These are phyloP conservation scores for Trichophyton mentagrophytes DNA, from an alignment of 2,329 filamentous ascomycete genomes.

Conservation along the genomic window DNA sequence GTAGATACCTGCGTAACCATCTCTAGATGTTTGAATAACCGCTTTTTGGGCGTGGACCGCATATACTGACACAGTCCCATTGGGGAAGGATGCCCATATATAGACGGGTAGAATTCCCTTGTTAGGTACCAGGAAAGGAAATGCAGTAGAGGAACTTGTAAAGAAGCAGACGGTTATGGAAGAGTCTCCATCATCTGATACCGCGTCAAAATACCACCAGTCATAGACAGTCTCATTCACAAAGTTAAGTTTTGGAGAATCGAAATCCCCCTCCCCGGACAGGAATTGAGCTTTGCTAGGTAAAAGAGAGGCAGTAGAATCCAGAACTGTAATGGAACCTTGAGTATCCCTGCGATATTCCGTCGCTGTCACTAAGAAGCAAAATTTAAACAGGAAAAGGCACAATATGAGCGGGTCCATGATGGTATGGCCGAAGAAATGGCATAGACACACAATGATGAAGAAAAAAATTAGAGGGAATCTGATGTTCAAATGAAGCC, in stretches of 20 bases:
- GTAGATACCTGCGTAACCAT: conserved; percentile 11
- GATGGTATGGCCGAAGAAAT: neutral
- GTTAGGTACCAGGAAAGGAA: conserved; percentile 23
- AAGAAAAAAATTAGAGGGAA: neutral
- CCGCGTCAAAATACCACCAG: conserved; percentile 33
- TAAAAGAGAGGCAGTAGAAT: conserved; percentile 4
- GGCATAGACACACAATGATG: neutral
- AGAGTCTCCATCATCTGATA: conserved; percentile 19
- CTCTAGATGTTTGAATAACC: conserved; percentile 7
- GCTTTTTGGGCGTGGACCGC: conserved; percentile 8
- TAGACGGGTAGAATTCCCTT: conserved; percentile 17
- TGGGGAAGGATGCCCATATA: conserved; percentile 19
- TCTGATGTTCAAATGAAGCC: neutral
- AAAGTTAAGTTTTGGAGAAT: conserved; percentile 18
- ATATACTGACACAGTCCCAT: conserved; percentile 12
- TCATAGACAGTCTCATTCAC: conserved; percentile 24
- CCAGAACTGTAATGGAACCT: neutral
- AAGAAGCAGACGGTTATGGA: conserved; percentile 25
- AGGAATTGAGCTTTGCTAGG: conserved; percentile 9
- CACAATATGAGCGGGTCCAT: neutral
- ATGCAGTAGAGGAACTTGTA: conserved; percentile 21
- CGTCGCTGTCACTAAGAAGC: neutral
- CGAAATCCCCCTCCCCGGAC: conserved; percentile 10
- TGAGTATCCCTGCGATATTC: neutral
- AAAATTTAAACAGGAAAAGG: neutral